Base-by-base conservation (phyloP, 495 filamentous ascomycete genomes). In the Aspergillus taichungensis region DNA sequence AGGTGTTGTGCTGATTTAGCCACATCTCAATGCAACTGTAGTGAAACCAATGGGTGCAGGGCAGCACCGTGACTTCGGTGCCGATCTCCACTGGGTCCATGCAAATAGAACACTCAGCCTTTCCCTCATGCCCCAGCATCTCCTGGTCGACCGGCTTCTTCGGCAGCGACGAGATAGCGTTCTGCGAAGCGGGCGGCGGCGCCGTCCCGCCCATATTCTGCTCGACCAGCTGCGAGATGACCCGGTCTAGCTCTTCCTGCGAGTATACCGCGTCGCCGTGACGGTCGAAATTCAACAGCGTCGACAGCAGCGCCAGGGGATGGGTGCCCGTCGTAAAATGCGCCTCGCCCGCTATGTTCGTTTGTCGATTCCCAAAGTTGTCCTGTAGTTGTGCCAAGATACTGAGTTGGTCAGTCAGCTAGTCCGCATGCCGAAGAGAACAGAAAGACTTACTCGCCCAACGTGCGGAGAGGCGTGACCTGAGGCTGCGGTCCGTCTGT, bases 11-110 rank as follows among this genome's bases (percentile, higher is more conserved):
- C 58, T 92, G 84, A 54, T 74, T 78, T 29, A 96, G 63, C 89
- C 89, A 96, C 40, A 82, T 68, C 24, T 74, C 71, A 33, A 90
- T 82, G 53, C 89, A 95, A 10, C 75, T 66, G 39, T 75, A 80
- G 57, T 94, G 88, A 60, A 94, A 98, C 85, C 87, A 94, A 56
- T 98, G 92, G 3, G 73, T 82, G 66, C 92, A 98, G 2, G 90
- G 90, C 27, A 98, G 64, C 18, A 83, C 73, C 0, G 82, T 79
- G 6, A 92, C 85, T 59, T 89, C 81, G 18, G 82, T 84, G 10
- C 80, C 85, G 30, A 85, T 55, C 34, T 79, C 71, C 30, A 94
- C 81, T 2, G 85, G 75, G 44, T 96, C 91, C 74, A 96, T 97
- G 58, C 92, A 98, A 47, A 95, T 91, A 18, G 85, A 87, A 57